These are phyloP conservation scores for Trametes meyenii DNA, from an alignment of 768 basidiomycete species.

Conservation along the genomic window DNA sequence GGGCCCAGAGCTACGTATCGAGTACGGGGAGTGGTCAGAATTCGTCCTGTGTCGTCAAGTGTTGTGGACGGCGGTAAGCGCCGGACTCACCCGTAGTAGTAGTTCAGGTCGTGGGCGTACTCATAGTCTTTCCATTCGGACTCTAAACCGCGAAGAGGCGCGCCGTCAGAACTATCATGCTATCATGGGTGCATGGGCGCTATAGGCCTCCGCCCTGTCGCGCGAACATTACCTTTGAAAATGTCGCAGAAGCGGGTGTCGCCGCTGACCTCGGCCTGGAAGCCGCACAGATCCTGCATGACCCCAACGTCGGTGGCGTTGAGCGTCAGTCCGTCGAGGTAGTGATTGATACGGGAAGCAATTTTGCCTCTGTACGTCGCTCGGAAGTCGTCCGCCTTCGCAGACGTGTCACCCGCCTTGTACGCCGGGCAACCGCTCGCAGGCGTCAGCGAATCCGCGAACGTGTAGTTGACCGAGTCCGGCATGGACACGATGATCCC, in stretches of 20 bases:
- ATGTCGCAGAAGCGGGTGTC: conserved; percentile 46
- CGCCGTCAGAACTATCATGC: neutral
- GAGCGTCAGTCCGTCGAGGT: conserved; percentile 40
- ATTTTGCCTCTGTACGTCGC: conserved; percentile 38
- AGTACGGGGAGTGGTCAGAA: neutral
- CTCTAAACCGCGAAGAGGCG: conserved; percentile 25
- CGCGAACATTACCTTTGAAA: conserved; percentile 36
- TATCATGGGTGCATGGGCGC: neutral
- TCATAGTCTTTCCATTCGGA: conserved; percentile 49
- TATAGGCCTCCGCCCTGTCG: neutral
- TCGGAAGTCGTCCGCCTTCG: conserved; percentile 35
- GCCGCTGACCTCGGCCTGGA: conserved; percentile 41
- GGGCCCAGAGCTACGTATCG: conserved; percentile 41
- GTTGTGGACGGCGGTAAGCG: neutral
- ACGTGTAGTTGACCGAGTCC: conserved; percentile 45
- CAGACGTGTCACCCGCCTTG: conserved; percentile 34
- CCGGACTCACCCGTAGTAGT: conserved; percentile 46
- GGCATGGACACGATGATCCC: conserved; percentile 41
- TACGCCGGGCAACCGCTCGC: conserved; percentile 44
- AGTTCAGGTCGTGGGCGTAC: conserved; percentile 49
- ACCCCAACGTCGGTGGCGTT: conserved; percentile 40
- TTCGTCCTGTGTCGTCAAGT: neutral
- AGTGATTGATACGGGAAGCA: conserved; percentile 40
- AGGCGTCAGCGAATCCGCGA: conserved; percentile 47
- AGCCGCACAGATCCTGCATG: conserved; percentile 50